Evolutionary conservation across 768 basidiomycete species (phyloP).

Genomic region (Podaxis rugospora): DNA sequence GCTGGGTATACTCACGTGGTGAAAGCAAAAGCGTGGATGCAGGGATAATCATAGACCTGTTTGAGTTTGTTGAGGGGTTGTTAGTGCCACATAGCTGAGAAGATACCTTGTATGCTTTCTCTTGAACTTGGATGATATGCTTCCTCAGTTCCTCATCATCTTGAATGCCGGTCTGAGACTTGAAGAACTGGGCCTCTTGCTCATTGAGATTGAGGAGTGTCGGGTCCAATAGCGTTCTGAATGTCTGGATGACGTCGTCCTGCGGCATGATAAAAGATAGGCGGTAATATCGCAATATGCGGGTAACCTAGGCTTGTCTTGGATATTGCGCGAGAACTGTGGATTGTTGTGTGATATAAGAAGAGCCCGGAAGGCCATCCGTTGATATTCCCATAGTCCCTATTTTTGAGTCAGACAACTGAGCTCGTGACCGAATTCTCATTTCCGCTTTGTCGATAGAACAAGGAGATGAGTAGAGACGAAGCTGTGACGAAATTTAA

Average conservation of each 20-base stretch:
- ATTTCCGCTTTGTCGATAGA: not conserved
- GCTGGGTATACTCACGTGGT: not conserved
- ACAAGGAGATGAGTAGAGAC: too few relatives aligned
- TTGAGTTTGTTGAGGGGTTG: slow-evolving; percentile 22
- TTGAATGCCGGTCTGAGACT: slow-evolving; percentile 29
- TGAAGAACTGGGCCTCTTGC: slow-evolving; percentile 29
- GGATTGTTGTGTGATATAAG: not conserved
- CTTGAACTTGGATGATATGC: slow-evolving; percentile 35
- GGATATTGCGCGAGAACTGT: not conserved
- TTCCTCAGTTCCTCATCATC: slow-evolving; percentile 33
- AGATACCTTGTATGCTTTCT: slow-evolving; percentile 26
- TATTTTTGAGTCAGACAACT: not conserved
- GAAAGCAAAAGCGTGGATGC: slow-evolving; percentile 19
- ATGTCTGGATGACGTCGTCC: not conserved
- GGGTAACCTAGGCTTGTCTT: not conserved
- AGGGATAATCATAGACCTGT: slow-evolving; percentile 29
- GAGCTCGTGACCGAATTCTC: not conserved
- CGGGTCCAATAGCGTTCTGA: not conserved
- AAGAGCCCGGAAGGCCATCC: not conserved
- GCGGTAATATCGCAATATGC: not conserved
- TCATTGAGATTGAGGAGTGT: slow-evolving; percentile 12
- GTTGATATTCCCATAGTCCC: not conserved
- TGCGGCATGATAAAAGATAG: not conserved
- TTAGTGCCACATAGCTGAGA: not conserved
- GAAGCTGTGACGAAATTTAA: too few relatives aligned